Base-by-base conservation (phyloP, 73 alveolate genomes). In the Durusdinium trenchii region DNA sequence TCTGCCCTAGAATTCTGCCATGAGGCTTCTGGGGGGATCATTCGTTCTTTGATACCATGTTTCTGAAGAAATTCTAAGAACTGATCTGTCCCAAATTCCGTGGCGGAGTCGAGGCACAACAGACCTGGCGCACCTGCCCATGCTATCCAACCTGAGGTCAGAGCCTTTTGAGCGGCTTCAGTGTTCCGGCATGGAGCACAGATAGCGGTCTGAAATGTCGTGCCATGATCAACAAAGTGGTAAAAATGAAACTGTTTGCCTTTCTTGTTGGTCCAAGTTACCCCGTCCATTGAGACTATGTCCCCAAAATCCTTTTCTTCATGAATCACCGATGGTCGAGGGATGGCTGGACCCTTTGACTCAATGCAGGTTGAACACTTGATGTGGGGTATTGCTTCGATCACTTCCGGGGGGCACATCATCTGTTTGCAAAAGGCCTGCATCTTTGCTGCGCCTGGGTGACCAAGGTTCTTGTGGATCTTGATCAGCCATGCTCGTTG, bases 121-220 rank as follows among this genome's bases (percentile, higher is more conserved):
- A 30, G 45, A 14, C 42, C 10, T 14, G 89, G 89, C 4, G 89
- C 9, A 18, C 89, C 89, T 42, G 89, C 89, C 89, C 89, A 79
- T 23, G 9, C 6, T 2, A 79, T 3, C 89, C 89, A 79, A 4
- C 67, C 60, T 6, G 10, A 36, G 16, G 14, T 18, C 45, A 79
- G 30, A 30, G 67, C 60, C 7, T 45, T 16, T 3, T 10, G 5
- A 36, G 64, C 60, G 16, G 14, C 43, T 4, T n/a, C 43, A 6
- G 89, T 14, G 42, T 18, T 42, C 42, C 38, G 42, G 14, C 45
- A 3, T n/a, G 89, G 89, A 10, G n/a, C 30, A 6, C 40, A 23
- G 7, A 42, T 18, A 64, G 89, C 89, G 7, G 64, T 28, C 43
- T 79, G 60, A 30, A 16, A 79, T 14, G n/a, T 32, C 32, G 89